These are phyloP conservation scores for Trichoderma semiorbis DNA, from an alignment of 2,329 filamentous ascomycete species.

Conservation along the genomic window DNA sequence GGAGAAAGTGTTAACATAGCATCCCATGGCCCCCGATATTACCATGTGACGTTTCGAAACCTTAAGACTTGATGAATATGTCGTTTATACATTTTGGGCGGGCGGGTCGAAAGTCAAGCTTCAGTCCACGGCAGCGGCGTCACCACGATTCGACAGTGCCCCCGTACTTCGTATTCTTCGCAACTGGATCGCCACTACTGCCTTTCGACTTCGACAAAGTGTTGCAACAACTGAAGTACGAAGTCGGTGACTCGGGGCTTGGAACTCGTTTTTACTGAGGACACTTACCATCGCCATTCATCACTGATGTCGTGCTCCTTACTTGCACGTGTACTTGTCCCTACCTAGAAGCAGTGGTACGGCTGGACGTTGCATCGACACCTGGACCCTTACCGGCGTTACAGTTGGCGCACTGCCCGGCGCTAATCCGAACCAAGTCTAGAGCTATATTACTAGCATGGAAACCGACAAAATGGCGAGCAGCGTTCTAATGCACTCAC, in stretches of 20 bases:
- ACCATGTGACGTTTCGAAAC: slow-evolving; percentile 8
- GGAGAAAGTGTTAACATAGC: neutral
- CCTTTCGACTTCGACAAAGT: neutral
- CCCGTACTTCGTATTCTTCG: neutral
- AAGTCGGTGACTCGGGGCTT: neutral
- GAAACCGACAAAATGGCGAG: slow-evolving; percentile 6
- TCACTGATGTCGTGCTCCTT: neutral
- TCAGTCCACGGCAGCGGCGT: neutral
- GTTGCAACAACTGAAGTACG: neutral
- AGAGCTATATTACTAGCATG: neutral
- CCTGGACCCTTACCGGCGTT: slow-evolving; percentile 8
- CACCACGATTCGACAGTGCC: neutral
- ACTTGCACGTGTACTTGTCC: neutral
- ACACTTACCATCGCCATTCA: neutral
- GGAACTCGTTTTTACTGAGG: neutral
- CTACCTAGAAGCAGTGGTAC: neutral
- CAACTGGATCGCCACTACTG: neutral
- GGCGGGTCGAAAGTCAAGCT: neutral
- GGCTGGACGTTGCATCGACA: neutral
- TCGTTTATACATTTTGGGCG: neutral
- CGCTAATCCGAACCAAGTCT: neutral
- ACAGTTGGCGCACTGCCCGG: slow-evolving; percentile 5
- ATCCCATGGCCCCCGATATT: neutral
- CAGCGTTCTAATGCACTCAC: slow-evolving; percentile 9
- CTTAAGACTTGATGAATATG: neutral